These are phyloP conservation scores for Elsinoe necatrix DNA, from an alignment of 2,329 filamentous ascomycete genomes.

Conservation along the genomic window DNA sequence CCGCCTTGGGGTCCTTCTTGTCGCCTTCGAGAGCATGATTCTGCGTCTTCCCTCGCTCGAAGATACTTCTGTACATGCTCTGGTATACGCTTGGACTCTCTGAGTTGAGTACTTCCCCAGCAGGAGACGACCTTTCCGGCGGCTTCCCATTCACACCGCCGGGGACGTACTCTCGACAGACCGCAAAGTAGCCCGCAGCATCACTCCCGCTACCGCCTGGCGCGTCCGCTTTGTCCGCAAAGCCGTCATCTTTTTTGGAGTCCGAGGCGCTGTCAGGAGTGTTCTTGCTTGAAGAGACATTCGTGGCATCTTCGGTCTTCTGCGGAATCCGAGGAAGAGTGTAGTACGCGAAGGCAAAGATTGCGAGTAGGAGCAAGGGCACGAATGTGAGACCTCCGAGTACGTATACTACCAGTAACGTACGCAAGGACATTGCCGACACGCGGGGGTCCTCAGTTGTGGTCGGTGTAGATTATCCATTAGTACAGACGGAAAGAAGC, in stretches of 20 bases:
- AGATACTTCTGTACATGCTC: slow-evolving; percentile 94
- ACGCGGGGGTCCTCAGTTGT: neutral
- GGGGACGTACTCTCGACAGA: slow-evolving; percentile 84
- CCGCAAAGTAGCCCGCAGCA: slow-evolving; percentile 88
- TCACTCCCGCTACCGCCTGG: slow-evolving; percentile 60
- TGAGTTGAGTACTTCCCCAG: slow-evolving; percentile 56
- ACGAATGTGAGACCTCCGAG: slow-evolving; percentile 83
- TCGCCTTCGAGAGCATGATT: slow-evolving; percentile 46
- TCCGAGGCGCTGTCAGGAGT: slow-evolving; percentile 35
- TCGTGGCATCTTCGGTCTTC: neutral
- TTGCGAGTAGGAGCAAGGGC: slow-evolving; percentile 55
- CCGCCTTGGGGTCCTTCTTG: slow-evolving; percentile 41
- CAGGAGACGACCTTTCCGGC: slow-evolving; percentile 73
- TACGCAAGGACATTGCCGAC: slow-evolving; percentile 32
- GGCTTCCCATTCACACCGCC: slow-evolving; percentile 89
- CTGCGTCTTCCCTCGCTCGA: slow-evolving; percentile 62
- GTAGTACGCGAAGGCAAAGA: slow-evolving; percentile 60
- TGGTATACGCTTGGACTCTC: slow-evolving; percentile 94
- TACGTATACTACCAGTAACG: slow-evolving; percentile 67
- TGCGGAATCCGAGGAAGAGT: slow-evolving; percentile 45
- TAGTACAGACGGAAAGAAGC: neutral
- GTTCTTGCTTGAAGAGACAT: slow-evolving; percentile 21
- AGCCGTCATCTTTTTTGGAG: slow-evolving; percentile 28
- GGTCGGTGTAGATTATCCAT: slow-evolving; percentile 8
- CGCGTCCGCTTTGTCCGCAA: slow-evolving; percentile 47